These are phyloP conservation scores for Haplographium delicatum DNA, from an alignment of 495 filamentous ascomycete genomes.

Conservation along the genomic window DNA sequence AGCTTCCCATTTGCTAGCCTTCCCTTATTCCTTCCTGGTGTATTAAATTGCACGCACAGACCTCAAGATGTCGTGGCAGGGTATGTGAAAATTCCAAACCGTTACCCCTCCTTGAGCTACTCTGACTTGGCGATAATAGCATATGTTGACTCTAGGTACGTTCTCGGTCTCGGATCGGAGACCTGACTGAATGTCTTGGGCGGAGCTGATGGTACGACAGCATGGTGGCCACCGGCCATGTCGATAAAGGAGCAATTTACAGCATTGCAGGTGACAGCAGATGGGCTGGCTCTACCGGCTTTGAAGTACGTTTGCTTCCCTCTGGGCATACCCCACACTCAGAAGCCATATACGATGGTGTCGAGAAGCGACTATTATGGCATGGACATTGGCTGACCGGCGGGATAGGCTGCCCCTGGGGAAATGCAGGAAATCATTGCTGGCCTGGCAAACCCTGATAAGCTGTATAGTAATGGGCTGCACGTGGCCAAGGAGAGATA, in stretches of 20 bases:
- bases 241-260: slow-evolving; percentile 87
- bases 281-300: slow-evolving; percentile 70
- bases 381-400: not conserved
- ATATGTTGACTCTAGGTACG: slow-evolving; percentile 65
- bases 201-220: slow-evolving; percentile 35
- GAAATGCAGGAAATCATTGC: slow-evolving; percentile 57
- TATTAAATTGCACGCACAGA: not conserved
- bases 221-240: slow-evolving; percentile 75
- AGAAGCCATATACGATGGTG: too few relatives aligned
- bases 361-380: too few relatives aligned
- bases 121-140: slow-evolving; percentile 35
- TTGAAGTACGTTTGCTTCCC: slow-evolving; percentile 55
- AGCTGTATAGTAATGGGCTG: slow-evolving; percentile 56
- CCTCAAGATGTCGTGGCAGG: slow-evolving; percentile 50
- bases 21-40: not conserved
- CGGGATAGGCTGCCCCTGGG: slow-evolving; percentile 44
- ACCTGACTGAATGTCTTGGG: not conserved
- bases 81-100: slow-evolving; percentile 32
- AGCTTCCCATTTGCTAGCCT: not conserved
- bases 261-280: slow-evolving; percentile 72
- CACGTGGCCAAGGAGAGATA: slow-evolving; percentile 65
- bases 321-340: too few relatives aligned
- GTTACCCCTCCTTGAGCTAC: slow-evolving; percentile 19
- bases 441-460: slow-evolving; percentile 44
- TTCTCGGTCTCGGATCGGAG: not conserved